A percentile compares a stretch with the other conserved stretches of the same genome.
phyloP scores from a whole-genome alignment of 1,284 basidiomycete genomes.

The Xerocomus minutiporus region DNA sequence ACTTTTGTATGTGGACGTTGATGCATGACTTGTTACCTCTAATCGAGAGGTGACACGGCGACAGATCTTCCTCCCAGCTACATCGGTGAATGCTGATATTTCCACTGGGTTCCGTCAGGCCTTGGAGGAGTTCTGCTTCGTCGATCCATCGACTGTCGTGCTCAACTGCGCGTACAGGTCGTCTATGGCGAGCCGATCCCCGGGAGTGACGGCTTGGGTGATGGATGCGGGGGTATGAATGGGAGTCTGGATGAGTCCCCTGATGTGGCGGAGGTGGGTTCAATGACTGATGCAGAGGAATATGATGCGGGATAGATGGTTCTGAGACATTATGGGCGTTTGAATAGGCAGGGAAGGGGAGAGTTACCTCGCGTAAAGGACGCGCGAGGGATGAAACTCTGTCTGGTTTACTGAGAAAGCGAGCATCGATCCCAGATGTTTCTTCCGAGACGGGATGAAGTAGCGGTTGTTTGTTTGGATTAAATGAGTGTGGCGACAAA shows the following conservation, averaged over 20 bases:
- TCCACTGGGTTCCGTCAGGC: slow-evolving; percentile 2
- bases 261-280: background rate
- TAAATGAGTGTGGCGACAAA: no score
- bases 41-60: slow-evolving; percentile 16
- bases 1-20: slow-evolving; percentile 16
- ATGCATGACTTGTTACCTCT: slow-evolving; percentile 18
- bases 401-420: background rate
- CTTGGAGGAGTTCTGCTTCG: slow-evolving; percentile 12
- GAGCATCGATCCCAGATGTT: background rate
- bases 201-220: no score
- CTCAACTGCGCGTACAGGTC: slow-evolving; percentile 5
- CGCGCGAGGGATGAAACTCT: background rate
- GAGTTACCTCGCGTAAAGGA: background rate
- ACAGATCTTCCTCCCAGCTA: slow-evolving; percentile 10
- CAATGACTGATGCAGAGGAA: background rate
- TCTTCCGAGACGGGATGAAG: background rate
- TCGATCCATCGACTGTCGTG: slow-evolving; percentile 8
- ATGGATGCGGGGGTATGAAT: no score
- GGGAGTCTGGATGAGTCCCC: background rate
- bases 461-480: no score
- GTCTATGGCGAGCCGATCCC: background rate
- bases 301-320: background rate
- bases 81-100: slow-evolving; percentile 9
- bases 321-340: background rate
- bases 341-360: background rate